Percentiles rank a stretch among this genome's conserved stretches.
Evolutionary conservation across 495 filamentous ascomycete species (phyloP).

Genomic region (Podospora fimiseda): DNA sequence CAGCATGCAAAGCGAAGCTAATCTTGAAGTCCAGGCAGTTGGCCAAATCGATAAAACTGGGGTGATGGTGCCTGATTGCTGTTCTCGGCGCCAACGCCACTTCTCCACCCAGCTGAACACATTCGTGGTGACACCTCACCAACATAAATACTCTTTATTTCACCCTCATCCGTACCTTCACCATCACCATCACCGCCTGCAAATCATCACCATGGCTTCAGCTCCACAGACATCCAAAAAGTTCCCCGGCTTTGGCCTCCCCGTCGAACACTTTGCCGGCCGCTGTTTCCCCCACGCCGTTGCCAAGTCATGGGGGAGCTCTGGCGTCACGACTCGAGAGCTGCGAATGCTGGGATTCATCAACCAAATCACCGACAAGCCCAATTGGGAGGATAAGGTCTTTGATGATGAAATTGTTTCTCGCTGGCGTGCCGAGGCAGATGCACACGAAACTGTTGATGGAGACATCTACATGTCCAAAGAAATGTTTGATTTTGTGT

Average conservation of each 20-base stretch:
- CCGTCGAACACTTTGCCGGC: not conserved
- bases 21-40: too few species aligned
- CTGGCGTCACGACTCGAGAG: conserved; percentile 30
- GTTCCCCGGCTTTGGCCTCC: not conserved
- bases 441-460: conserved; percentile 9
- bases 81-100: too few species aligned
- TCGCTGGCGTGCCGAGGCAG: conserved; percentile 25
- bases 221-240: not conserved
- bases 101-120: too few species aligned
- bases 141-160: too few species aligned
- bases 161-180: too few species aligned
- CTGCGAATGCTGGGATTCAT: conserved; percentile 39
- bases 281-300: conserved; percentile 9
- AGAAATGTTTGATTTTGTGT: conserved; percentile 46
- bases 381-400: conserved; percentile 49
- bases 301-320: conserved; percentile 5
- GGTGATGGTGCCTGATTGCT: too few species aligned
- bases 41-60: too few species aligned
- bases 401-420: conserved; percentile 40
- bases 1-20: too few species aligned
- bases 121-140: too few species aligned
- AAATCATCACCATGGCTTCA: not conserved
- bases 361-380: conserved; percentile 34
- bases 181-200: too few species aligned
- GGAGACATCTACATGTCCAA: conserved; percentile 31